Evolutionary conservation across 1,284 basidiomycete genomes (phyloP).

Genomic region (Grifola frondosa): DNA sequence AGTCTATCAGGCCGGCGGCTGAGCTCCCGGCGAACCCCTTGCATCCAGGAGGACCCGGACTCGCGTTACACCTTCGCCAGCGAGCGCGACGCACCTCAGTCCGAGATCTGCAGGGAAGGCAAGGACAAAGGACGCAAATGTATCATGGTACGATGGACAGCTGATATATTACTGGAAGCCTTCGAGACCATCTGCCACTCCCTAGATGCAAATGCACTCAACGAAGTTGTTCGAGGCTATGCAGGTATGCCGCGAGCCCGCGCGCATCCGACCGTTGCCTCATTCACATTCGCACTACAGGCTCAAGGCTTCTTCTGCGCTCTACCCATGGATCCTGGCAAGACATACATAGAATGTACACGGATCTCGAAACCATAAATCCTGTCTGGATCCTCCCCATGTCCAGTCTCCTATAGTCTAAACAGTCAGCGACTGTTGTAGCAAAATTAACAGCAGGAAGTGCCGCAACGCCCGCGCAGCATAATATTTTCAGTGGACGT

Average conservation of each 20-base stretch:
- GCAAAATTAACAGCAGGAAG: no score
- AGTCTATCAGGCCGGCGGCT: slow-evolving; percentile 7
- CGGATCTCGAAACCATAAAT: slow-evolving; percentile 50
- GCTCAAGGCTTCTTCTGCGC: slow-evolving; percentile 73
- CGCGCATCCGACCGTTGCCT: slow-evolving; percentile 16
- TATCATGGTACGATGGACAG: slow-evolving; percentile 50
- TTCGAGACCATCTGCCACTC: no score
- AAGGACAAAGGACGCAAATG: slow-evolving; percentile 50
- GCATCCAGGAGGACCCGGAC: slow-evolving; percentile 51
- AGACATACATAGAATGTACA: slow-evolving; percentile 76
- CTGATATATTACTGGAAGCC: not conserved
- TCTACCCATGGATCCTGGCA: slow-evolving; percentile 68
- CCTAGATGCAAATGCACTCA: not conserved
- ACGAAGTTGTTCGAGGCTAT: no score
- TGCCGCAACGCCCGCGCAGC: slow-evolving; percentile 1
- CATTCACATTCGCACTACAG: slow-evolving; percentile 31
- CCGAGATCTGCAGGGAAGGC: slow-evolving; percentile 64
- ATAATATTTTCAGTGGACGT: slow-evolving; percentile 9
- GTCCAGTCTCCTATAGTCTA: no score
- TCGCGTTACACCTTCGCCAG: slow-evolving; percentile 61
- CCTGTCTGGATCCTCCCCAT: no score
- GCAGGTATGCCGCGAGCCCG: no score
- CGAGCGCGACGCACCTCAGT: slow-evolving; percentile 54
- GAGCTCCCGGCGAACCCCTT: not conserved
- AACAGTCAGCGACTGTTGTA: no score